Evolutionary conservation across 305 asterid genomes (phyloP).

Genomic region (Rubia balearica): DNA sequence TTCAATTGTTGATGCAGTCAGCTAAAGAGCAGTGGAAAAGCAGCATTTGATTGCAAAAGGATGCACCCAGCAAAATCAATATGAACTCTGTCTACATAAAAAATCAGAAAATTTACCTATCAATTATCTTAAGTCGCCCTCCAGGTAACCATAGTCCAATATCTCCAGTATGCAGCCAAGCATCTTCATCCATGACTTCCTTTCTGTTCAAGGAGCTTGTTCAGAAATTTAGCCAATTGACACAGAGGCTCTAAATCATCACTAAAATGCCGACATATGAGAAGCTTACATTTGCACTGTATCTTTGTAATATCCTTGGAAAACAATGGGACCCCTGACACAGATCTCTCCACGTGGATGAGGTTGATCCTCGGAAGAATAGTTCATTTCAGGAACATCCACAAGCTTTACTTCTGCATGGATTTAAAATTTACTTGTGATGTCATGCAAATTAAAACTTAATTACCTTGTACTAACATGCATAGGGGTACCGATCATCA

Average conservation of each 20-base stretch:
- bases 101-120: constrained; percentile 46
- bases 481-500: not conserved
- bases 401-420: constrained; percentile 85
- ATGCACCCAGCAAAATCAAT: constrained; percentile 2
- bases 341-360: constrained; percentile 99
- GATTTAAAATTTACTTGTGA: constrained; percentile 9
- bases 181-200: constrained; percentile 77
- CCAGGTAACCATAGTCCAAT: constrained; percentile 97
- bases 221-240: constrained; percentile 19
- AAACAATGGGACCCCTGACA: constrained; percentile 84
- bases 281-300: constrained; percentile 68
- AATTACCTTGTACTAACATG: not conserved
- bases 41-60: not conserved
- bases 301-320: constrained; percentile 88
- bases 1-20: too few relatives aligned
- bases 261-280: constrained; percentile 15
- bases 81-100: not conserved
- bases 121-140: constrained; percentile 92
- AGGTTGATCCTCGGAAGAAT: constrained; percentile 87
- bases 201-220: constrained; percentile 47
- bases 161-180: constrained; percentile 97
- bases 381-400: constrained; percentile 97
- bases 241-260: constrained; percentile 12
- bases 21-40: not conserved
- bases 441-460: not conserved